Conservation (phyloP, 2,329 filamentous ascomycete genomes). For the Ophiostoma perfectum region DNA sequence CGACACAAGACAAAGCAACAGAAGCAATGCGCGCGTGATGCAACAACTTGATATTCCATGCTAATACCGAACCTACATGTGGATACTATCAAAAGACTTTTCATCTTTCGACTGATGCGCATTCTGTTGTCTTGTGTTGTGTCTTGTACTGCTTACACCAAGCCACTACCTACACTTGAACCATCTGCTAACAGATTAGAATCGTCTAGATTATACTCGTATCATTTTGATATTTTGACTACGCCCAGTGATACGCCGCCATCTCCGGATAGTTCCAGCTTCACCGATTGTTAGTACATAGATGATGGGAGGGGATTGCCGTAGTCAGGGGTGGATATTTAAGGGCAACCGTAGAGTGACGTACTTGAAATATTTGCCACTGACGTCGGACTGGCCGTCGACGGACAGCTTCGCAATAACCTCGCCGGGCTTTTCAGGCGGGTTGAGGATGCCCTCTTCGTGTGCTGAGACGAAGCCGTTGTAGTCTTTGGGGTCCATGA, state of each 20-base stretch:
- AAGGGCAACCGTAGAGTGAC: constrained; percentile 25
- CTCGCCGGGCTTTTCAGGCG: constrained; percentile 75
- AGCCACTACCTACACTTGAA: background rate
- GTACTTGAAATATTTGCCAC: constrained; percentile 69
- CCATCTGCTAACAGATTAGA: constrained; percentile 2
- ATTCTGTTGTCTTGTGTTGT: constrained; percentile 32
- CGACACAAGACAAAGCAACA: constrained; percentile 14
- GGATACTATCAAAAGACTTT: constrained; percentile 65
- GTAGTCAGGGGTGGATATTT: background rate
- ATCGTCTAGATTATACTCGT: background rate
- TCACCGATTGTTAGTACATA: background rate
- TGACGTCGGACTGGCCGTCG: constrained; percentile 59
- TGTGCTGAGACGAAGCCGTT: constrained; percentile 64
- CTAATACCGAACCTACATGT: constrained; percentile 68
- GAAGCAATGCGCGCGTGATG: constrained; percentile 51
- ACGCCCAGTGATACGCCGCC: constrained; percentile 36
- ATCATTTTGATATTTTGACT: background rate
- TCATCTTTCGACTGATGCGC: constrained; percentile 76
- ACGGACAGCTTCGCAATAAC: constrained; percentile 78
- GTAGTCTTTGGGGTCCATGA: constrained; percentile 55
- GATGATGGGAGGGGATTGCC: background rate
- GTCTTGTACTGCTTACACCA: constrained; percentile 24
- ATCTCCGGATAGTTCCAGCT: constrained; percentile 53
- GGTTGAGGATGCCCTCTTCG: constrained; percentile 64
- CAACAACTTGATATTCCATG: constrained; percentile 64